phyloP scores from a whole-genome alignment of 1,284 basidiomycete genomes.

The Hemileia vastatrix region DNA sequence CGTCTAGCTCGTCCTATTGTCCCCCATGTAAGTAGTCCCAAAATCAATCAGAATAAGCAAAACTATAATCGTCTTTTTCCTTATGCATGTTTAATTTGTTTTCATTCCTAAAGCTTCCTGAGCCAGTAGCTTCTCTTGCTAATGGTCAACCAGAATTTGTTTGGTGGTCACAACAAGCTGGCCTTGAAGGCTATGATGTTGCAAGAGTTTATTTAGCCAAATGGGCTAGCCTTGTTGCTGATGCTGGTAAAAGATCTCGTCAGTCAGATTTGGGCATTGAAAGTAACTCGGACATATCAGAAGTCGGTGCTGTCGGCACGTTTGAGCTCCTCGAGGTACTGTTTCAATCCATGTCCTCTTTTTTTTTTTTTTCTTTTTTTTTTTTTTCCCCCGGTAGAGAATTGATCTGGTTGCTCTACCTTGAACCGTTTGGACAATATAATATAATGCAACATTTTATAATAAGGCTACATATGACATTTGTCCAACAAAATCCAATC shows the following conservation, averaged over 20 bases:
- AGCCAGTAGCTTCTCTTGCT: slow-evolving; percentile 17
- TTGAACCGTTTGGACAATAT: not conserved
- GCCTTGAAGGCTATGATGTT: slow-evolving; percentile 59
- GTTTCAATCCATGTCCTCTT: too few species aligned
- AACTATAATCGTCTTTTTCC: not conserved
- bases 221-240: slow-evolving; percentile 84
- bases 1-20: slow-evolving; percentile 87
- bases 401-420: not conserved
- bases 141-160: slow-evolving; percentile 21
- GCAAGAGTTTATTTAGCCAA: slow-evolving; percentile 90
- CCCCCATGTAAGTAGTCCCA: slow-evolving; percentile 83
- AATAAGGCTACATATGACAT: slow-evolving; percentile 61
- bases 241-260: slow-evolving; percentile 40
- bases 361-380: not conserved
- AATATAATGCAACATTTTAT: slow-evolving; percentile 35
- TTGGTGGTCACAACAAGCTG: slow-evolving; percentile 27
- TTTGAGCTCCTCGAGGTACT: slow-evolving; percentile 21
- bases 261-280: slow-evolving; percentile 14
- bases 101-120: slow-evolving; percentile 8
- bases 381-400: not conserved
- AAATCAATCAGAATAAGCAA: not conserved
- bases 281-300: slow-evolving; percentile 9
- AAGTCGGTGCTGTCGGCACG: slow-evolving; percentile 3
- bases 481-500: slow-evolving; percentile 62
- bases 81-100: not conserved